These are phyloP conservation scores for Tubosaeta sp. DNA, from an alignment of 768 basidiomycete genomes.

Conservation along the genomic window DNA sequence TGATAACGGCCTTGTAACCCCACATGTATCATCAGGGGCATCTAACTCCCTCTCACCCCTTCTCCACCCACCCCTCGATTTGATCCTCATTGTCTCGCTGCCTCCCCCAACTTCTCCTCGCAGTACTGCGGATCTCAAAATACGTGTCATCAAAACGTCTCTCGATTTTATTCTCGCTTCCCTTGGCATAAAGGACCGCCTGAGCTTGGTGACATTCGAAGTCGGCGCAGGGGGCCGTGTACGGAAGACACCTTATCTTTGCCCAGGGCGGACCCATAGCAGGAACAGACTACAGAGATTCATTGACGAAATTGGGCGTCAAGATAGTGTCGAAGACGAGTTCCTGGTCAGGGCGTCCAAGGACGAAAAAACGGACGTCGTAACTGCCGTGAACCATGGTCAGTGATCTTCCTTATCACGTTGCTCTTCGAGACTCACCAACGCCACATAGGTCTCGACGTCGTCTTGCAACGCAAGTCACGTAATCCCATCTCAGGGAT, in stretches of 20 bases:
- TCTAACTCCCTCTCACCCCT: slow-evolving; percentile 80
- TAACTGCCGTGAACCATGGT: slow-evolving; percentile 98
- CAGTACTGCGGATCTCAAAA: slow-evolving; percentile 80
- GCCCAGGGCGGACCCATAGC: slow-evolving; percentile 63
- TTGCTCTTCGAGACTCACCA: not conserved
- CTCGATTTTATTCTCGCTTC: slow-evolving; percentile 83
- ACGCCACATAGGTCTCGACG: slow-evolving; percentile 65
- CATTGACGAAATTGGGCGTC: slow-evolving; percentile 60
- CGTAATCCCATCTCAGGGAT: slow-evolving; percentile 90
- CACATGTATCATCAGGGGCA: slow-evolving; percentile 68
- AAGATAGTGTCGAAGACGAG: slow-evolving; percentile 53
- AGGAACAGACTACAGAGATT: slow-evolving; percentile 69
- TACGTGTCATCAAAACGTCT: slow-evolving; percentile 83
- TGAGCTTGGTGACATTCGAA: slow-evolving; percentile 92
- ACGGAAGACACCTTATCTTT: slow-evolving; percentile 91
- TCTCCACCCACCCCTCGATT: slow-evolving; percentile 83
- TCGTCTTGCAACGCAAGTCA: slow-evolving; percentile 89
- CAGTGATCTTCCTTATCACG: slow-evolving; percentile 7
- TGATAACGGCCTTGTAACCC: slow-evolving; percentile 58
- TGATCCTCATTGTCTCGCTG: slow-evolving; percentile 88
- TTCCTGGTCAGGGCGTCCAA: slow-evolving; percentile 68
- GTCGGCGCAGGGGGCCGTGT: slow-evolving; percentile 79
- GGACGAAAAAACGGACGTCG: slow-evolving; percentile 95
- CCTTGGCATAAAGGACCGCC: slow-evolving; percentile 70
- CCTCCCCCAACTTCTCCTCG: slow-evolving; percentile 69